A percentile compares a stretch with the other conserved stretches of the same genome.
Conservation (phyloP, 2,329 filamentous ascomycete genomes). For the Colletotrichum endophyticum region DNA sequence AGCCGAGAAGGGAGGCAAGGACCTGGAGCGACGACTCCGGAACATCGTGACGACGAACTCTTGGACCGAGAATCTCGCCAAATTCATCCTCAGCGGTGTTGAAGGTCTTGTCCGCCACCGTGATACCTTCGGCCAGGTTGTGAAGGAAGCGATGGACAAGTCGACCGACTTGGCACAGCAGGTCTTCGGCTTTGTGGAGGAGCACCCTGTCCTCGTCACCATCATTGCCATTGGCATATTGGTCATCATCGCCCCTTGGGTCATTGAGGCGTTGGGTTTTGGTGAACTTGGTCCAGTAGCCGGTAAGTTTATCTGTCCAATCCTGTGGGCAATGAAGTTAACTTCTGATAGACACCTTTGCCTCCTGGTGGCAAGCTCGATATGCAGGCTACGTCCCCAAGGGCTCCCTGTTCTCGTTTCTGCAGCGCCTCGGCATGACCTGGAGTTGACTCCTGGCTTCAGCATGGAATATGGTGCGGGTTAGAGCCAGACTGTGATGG, state of each 20-base stretch:
- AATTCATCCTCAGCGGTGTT: slow-evolving; percentile 4
- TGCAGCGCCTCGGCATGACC: slow-evolving; percentile 3
- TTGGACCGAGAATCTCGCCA: slow-evolving; percentile 15
- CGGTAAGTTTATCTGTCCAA: neutral
- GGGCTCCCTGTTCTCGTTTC: neutral
- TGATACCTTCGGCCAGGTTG: slow-evolving; percentile 2
- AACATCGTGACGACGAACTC: neutral
- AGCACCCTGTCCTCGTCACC: slow-evolving; percentile 3
- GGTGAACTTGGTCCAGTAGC: neutral
- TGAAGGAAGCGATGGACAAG: slow-evolving; percentile 6
- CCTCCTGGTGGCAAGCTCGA: slow-evolving; percentile 2
- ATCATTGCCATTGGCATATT: slow-evolving; percentile 17
- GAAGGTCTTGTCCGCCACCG: slow-evolving; percentile 2
- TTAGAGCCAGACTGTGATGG: neutral
- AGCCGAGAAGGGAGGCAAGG: neutral
- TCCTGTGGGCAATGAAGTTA: neutral
- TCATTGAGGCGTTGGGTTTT: slow-evolving; percentile 15
- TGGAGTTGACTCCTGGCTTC: neutral
- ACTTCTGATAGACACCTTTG: neutral
- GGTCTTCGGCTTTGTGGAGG: neutral
- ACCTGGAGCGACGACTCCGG: neutral
- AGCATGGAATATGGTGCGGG: neutral
- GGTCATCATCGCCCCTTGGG: slow-evolving; percentile 10
- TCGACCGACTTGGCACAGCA: neutral
- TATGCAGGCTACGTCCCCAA: slow-evolving; percentile 12